A percentile compares a stretch with the other conserved stretches of the same genome.
Conservation (phyloP, 2,329 filamentous ascomycete genomes). For the Ceratocystis diversiconidia region DNA sequence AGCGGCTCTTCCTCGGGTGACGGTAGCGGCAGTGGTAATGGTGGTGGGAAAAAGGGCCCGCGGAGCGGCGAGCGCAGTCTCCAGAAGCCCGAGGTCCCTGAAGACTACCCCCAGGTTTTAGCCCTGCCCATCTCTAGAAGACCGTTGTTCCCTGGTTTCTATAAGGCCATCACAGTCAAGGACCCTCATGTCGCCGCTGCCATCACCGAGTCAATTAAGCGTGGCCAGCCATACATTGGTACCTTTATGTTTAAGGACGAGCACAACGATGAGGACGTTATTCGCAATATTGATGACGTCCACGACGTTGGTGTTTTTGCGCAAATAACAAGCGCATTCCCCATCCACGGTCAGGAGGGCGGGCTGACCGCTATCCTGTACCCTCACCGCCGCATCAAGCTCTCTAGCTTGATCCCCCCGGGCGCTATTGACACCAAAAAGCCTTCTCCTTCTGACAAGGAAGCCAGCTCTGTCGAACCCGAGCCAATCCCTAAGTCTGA, state of each 20-base stretch:
- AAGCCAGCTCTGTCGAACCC: conserved; percentile 33
- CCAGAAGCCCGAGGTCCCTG: conserved; percentile 77
- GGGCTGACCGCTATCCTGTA: conserved; percentile 88
- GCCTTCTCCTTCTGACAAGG: conserved; percentile 30
- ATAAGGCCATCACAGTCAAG: conserved; percentile 94
- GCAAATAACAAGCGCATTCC: conserved; percentile 92
- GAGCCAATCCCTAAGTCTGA: conserved; percentile 48
- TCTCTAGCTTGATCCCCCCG: conserved; percentile 70
- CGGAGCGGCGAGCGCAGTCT: conserved; percentile 57
- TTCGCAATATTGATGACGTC: conserved; percentile 78
- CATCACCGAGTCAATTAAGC: conserved; percentile 91
- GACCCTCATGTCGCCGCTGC: conserved; percentile 83
- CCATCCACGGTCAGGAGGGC: conserved; percentile 70
- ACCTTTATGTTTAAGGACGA: conserved; percentile 97
- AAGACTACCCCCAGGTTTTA: conserved; percentile 94
- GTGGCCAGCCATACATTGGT: conserved; percentile 92
- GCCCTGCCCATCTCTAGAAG: conserved; percentile 90
- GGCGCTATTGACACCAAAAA: conserved; percentile 36
- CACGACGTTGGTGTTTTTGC: conserved; percentile 95
- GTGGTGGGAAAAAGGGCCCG: conserved; percentile 24
- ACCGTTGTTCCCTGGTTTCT: conserved; percentile 92
- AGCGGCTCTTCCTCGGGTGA: conserved; percentile 31
- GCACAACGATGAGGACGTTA: conserved; percentile 82
- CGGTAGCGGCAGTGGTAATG: conserved; percentile 18
- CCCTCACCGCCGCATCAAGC: conserved; percentile 83